These are phyloP conservation scores for Hypomyces perniciosus DNA, from an alignment of 2,329 filamentous ascomycete species.

Conservation along the genomic window DNA sequence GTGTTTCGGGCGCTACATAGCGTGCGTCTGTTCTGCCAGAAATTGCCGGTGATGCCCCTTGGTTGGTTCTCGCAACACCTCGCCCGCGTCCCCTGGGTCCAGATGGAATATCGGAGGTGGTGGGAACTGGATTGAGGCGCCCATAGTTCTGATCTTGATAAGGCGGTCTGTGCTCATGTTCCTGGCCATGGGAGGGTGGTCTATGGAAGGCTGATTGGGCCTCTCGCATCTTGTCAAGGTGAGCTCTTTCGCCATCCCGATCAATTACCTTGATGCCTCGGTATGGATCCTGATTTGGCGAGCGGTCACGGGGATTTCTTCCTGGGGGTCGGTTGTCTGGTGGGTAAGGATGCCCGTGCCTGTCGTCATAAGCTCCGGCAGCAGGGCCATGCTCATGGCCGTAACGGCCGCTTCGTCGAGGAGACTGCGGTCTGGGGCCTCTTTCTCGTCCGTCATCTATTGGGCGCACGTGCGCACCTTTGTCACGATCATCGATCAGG, in stretches of 20 bases:
- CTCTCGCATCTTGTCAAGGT: slow-evolving; percentile 36
- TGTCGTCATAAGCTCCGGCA: slow-evolving; percentile 41
- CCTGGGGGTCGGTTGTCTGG: slow-evolving; percentile 25
- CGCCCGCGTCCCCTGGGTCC: slow-evolving; percentile 49
- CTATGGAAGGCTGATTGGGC: slow-evolving; percentile 30
- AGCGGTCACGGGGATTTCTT: slow-evolving; percentile 29
- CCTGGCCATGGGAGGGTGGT: slow-evolving; percentile 31
- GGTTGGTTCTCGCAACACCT: slow-evolving; percentile 33
- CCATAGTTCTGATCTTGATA: slow-evolving; percentile 59
- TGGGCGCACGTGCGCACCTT: slow-evolving; percentile 29
- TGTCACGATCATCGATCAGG: slow-evolving; percentile 35
- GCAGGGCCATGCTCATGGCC: slow-evolving; percentile 24
- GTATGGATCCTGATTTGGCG: slow-evolving; percentile 23
- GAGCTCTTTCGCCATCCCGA: slow-evolving; percentile 29
- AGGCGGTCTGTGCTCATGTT: slow-evolving; percentile 45
- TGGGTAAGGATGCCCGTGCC: slow-evolving; percentile 37
- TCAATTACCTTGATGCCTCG: slow-evolving; percentile 35
- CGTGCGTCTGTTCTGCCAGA: slow-evolving; percentile 38
- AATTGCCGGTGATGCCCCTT: slow-evolving; percentile 30
- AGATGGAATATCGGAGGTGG: slow-evolving; percentile 44
- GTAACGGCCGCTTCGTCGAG: slow-evolving; percentile 35
- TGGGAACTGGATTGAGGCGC: slow-evolving; percentile 49
- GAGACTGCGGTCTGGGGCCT: slow-evolving; percentile 39
- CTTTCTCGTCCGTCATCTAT: slow-evolving; percentile 43
- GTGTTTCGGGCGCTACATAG: slow-evolving; percentile 34